Base-by-base conservation (phyloP, 1,139 yeast species). In the Geotrichum phurueaensis region DNA sequence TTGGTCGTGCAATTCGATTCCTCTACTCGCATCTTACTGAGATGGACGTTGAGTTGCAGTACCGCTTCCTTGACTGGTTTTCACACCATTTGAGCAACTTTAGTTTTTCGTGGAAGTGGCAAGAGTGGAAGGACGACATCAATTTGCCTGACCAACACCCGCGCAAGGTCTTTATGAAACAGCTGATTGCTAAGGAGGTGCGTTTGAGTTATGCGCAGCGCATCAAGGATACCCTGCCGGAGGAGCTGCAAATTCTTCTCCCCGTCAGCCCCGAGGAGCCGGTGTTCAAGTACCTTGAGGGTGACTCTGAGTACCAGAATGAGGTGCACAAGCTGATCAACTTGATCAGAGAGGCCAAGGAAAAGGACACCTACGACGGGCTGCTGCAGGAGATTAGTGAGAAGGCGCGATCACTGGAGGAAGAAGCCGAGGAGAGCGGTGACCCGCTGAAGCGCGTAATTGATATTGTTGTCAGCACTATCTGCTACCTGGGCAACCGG, bases 51-150 rank as follows among this genome's bases (percentile, higher is more conserved):
- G 97, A 91, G 72, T 77, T 89, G 60, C 82, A 85, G 66, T 80
- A 84, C 65, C 79, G 94, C 64, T 88, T 84, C 66, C 78, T 90
- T 69, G 96, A 89, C 73, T 95, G 99, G 99, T 87, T 95, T 80
- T 82, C 96, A 2, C 87, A 89, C 62, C 99, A 95, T 75, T 82
- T 95, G 71, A 87, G 96, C 67, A 94, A 94, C 73, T 95, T 94
- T 74, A 92, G 89, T 64, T 95, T 90, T 74, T 89, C 94, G 53
- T 95, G 99, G 99, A 91, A 91, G 71, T 94, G 99, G 99, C 86
- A 84, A 66, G 99, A 92, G 73, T 95, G 99, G 99, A 70, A 64
- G 3, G 73, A 69, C 13, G 68, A 64, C 15, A 61, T 68, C 20
- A 65, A 69, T 43, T 63, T 73, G 45, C 63, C 66, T 20, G 71